phyloP scores from a whole-genome alignment of 1,139 yeast species.

The Debaryomyces subglobosus region DNA sequence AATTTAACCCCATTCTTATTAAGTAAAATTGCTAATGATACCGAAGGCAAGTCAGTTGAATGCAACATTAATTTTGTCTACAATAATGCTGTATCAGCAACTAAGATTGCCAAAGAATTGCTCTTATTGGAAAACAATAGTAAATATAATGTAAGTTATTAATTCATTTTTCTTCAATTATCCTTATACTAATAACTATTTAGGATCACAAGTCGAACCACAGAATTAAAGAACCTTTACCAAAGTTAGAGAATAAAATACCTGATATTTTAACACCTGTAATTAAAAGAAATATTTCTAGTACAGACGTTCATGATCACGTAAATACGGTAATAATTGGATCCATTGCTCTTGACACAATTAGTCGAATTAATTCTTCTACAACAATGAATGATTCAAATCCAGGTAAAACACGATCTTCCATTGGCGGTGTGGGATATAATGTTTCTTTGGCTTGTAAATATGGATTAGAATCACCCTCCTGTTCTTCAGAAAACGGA shows the following conservation, averaged over 20 bases:
- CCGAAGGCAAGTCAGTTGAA: slow-evolving; percentile 69
- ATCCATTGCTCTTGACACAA: slow-evolving; percentile 75
- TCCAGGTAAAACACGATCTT: slow-evolving; percentile 60
- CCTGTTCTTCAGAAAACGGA: slow-evolving; percentile 19
- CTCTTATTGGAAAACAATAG: slow-evolving; percentile 34
- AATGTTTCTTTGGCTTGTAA: slow-evolving; percentile 65
- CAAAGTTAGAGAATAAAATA: neutral
- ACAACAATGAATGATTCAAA: slow-evolving; percentile 62
- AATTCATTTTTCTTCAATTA: neutral
- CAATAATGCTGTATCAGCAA: slow-evolving; percentile 72
- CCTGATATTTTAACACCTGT: neutral
- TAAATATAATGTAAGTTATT: slow-evolving; percentile 18
- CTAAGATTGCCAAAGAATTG: slow-evolving; percentile 64
- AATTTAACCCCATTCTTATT: slow-evolving; percentile 78
- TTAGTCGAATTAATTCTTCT: slow-evolving; percentile 44
- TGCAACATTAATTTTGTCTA: slow-evolving; percentile 77
- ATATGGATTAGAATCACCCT: slow-evolving; percentile 22
- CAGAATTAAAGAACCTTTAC: neutral
- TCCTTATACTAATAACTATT: slow-evolving; percentile 13
- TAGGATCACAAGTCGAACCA: neutral
- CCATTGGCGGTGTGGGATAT: slow-evolving; percentile 85
- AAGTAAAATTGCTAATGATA: slow-evolving; percentile 61
- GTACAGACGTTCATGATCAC: neutral
- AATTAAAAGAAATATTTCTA: neutral
- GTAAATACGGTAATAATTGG: slow-evolving; percentile 59